Base-by-base conservation (phyloP, 129 eudicot genomes). In the Centella asiatica region DNA sequence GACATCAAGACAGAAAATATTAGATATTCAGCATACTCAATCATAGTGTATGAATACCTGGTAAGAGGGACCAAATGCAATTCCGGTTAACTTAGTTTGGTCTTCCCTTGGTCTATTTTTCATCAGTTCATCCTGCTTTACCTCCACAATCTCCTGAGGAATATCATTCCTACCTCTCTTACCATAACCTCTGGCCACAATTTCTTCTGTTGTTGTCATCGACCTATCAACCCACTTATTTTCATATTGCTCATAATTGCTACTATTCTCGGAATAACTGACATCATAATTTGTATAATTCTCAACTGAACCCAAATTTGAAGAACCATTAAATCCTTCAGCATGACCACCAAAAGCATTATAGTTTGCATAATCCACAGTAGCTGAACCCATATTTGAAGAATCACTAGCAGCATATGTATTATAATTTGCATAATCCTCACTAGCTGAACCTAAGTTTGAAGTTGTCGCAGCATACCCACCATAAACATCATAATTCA, bases 121-220 rank as follows among this genome's bases (percentile, higher is more conserved):
- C 76, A 92, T 81, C 85, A 92, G 39, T 37, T 92, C 98, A 82
- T 92, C 98, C 71, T 92, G 98, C 62, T 67, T 87, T 64, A 92
- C 90, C 75, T 87, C 98, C 33, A 92, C 64, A 14, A 92, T 80
- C 10, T 87, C 77, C 15, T 62, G 53, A 20, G 94, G 95, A 60
- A 62, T 70, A 60, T 83, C 85, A 60, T 69, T 83, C 82, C 87
- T 83, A 10, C 97, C 95, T 59, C 94, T 87, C 82, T 80, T 87
- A 1, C 90, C 88, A n/a, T 70, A 72, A 37, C 67, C 29, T 56
- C 61, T 75, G 10, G 70, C 55, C 48, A 71, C 74, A 77, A 60
- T 78, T 37, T 77, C 87, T 0, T 29, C 48, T 23, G 57, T 46
- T 8, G 69, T 76, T 11, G 70, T 77, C 37, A 70, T 25, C 0